Evolutionary conservation across 495 filamentous ascomycete genomes (phyloP).

Genomic region (Mycothermus thermophilus): DNA sequence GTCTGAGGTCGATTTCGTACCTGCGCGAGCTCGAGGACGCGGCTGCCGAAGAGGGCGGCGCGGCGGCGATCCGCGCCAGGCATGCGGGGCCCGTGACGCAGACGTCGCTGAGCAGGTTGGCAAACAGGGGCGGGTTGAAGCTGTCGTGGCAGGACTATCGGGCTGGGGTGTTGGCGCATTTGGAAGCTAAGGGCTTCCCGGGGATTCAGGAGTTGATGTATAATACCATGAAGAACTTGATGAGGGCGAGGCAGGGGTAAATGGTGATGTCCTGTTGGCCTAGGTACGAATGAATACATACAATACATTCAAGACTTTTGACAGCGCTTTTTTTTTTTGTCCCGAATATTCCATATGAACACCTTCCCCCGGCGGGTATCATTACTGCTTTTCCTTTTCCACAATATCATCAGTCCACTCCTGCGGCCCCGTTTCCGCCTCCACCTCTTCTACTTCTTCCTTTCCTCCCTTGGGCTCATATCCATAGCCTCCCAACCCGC

Average conservation of each 20-base stretch:
- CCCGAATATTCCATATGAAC: too few species aligned
- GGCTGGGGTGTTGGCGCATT: slow-evolving; percentile 53
- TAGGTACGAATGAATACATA: neutral
- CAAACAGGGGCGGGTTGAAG: slow-evolving; percentile 52
- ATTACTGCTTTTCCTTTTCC: neutral
- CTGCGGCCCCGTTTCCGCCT: neutral
- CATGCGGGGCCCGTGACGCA: slow-evolving; percentile 71
- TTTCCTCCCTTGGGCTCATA: slow-evolving; percentile 41
- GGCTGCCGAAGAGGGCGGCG: too few species aligned
- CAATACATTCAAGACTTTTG: neutral
- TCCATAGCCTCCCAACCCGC: slow-evolving; percentile 73
- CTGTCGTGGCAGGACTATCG: slow-evolving; percentile 64
- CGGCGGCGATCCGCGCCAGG: slow-evolving; percentile 31
- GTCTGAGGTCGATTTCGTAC: slow-evolving; percentile 50
- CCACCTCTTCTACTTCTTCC: slow-evolving; percentile 1
- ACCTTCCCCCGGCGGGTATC: too few species aligned
- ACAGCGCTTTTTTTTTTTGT: neutral
- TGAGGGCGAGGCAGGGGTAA: slow-evolving; percentile 22
- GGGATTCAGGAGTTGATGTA: slow-evolving; percentile 67
- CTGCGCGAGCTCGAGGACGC: slow-evolving; percentile 55
- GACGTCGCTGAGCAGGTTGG: slow-evolving; percentile 45
- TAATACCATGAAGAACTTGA: slow-evolving; percentile 67
- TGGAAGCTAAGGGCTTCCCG: slow-evolving; percentile 49
- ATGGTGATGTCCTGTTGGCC: too few species aligned
- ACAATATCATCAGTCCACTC: too few species aligned